These are phyloP conservation scores for Sordariomycetes sp. DNA, from an alignment of 2,329 filamentous ascomycete genomes.

Conservation along the genomic window DNA sequence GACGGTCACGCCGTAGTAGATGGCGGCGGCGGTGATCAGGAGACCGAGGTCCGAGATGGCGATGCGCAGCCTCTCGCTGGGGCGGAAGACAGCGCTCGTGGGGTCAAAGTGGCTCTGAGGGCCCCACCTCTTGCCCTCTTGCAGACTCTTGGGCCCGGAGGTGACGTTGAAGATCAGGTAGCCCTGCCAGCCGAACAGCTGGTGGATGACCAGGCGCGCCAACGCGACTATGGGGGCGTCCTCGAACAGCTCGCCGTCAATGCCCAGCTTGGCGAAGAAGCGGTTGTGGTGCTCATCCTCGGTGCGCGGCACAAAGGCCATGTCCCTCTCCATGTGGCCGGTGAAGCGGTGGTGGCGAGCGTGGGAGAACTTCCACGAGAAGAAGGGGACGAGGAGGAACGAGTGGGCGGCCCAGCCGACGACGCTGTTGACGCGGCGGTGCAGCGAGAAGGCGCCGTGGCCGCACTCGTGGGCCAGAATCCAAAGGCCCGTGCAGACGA, in stretches of 20 bases:
- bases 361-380: conserved; percentile 64
- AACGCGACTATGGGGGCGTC: conserved; percentile 50
- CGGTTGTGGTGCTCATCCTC: conserved; percentile 22
- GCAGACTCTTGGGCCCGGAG: conserved; percentile 34
- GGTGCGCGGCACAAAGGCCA: conserved; percentile 49
- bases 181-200: conserved; percentile 53
- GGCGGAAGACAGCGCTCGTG: conserved; percentile 48
- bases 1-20: conserved; percentile 40
- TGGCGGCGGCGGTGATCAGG: conserved; percentile 31
- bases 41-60: conserved; percentile 51
- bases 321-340: conserved; percentile 58
- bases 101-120: conserved; percentile 50
- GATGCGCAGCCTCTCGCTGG: conserved; percentile 44
- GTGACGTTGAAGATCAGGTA: conserved; percentile 53
- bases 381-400: conserved; percentile 57
- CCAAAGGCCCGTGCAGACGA: conserved; percentile 92
- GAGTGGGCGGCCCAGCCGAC: conserved; percentile 58
- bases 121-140: conserved; percentile 28
- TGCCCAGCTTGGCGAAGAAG: conserved; percentile 18
- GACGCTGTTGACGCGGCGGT: conserved; percentile 45
- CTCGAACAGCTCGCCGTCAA: conserved; percentile 45
- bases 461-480: conserved; percentile 97
- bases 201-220: conserved; percentile 45
- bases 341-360: conserved; percentile 59
- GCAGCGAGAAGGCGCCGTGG: conserved; percentile 59